Evolutionary conservation across 2,329 filamentous ascomycete species (phyloP), one percentile per base, ranked within the genome.

Genomic region (Neofusicoccum sp.): DNA sequence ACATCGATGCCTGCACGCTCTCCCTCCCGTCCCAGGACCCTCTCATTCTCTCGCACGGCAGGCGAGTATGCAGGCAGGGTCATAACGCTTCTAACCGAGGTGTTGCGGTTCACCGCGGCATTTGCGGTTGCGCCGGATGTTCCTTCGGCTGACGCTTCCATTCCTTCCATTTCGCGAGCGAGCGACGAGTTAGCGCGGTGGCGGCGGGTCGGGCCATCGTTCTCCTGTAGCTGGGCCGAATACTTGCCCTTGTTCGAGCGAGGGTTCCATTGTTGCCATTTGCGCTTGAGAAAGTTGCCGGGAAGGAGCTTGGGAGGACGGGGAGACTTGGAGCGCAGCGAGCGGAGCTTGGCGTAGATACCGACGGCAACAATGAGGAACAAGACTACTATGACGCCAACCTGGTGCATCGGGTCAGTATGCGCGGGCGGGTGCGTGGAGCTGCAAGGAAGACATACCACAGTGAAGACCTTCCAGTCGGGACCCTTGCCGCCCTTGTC

Each of bases 1-100:
- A 90, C 85, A 68, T 99, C 95, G 67, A 99, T 91, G 6, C 95
- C 95, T 58, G 84, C 93, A 63, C 95, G 84, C 72, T 99, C 95
- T 53, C 95, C 95, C 74, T 96, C 95, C 4, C 93, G 85, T 6
- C 87, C 95, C 49, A 98, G 81, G 1, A 97, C 87, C 66, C 88
- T 87, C 74, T 99, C 95, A 47, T 86, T 87, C 20, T 89, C 87
- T 53, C 85, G 82, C 0, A 91, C 86, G 30, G 85, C 86, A 14
- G 82, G 84, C 2, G 89, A 88, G 73, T 99, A 99, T 0, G 90
- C 84, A 0, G 95, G 95, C 2, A 99, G 78, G 0, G 95, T 98
- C 84, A 97, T 95, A 60, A 98, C 87, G n/a, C 91, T 96, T 60
- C 93, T 88, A 47, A 98, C 82, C 7, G 91, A 96, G 1, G 90